Conservation (phyloP, 2,329 filamentous ascomycete genomes). For the Fusarium sp. region DNA sequence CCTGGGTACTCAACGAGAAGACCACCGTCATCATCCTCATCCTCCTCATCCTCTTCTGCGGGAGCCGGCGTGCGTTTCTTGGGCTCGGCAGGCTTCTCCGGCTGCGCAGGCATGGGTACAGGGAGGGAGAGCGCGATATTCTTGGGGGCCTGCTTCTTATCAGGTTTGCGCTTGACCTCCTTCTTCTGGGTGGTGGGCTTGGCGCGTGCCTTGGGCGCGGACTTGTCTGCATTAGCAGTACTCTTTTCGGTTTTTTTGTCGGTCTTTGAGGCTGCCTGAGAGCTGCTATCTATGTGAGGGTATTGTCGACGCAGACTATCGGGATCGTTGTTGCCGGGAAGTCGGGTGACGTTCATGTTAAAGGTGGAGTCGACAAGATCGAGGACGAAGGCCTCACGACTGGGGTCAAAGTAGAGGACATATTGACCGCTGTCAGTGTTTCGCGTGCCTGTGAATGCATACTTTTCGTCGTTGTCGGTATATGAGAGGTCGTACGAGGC, state of each 20-base stretch:
- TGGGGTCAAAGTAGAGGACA: conserved; percentile 80
- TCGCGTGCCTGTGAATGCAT: conserved; percentile 70
- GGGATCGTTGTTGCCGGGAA: conserved; percentile 72
- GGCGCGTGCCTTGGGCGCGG: conserved; percentile 41
- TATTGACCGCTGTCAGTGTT: conserved; percentile 67
- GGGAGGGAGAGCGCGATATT: conserved; percentile 53
- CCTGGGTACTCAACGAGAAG: conserved; percentile 70
- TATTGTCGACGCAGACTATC: conserved; percentile 74
- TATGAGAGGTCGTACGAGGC: conserved; percentile 67
- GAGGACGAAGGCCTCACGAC: conserved; percentile 80
- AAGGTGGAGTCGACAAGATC: conserved; percentile 85
- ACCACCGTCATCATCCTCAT: conserved; percentile 66
- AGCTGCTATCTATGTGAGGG: conserved; percentile 66
- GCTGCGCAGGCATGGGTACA: conserved; percentile 42
- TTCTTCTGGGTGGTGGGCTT: conserved; percentile 45
- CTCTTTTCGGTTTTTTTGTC: conserved; percentile 22
- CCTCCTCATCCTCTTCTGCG: conserved; percentile 65
- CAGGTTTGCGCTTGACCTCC: conserved; percentile 48
- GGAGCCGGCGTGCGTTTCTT: conserved; percentile 48
- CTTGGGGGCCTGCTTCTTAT: conserved; percentile 52
- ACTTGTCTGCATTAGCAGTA: conserved; percentile 31
- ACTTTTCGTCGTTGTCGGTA: conserved; percentile 65
- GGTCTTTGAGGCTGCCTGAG: conserved; percentile 30
- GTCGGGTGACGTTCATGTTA: conserved; percentile 84
- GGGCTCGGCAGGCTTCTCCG: conserved; percentile 37